These are phyloP conservation scores for Fusarium proliferatum DNA, from an alignment of 2,329 filamentous ascomycete genomes.

Conservation along the genomic window DNA sequence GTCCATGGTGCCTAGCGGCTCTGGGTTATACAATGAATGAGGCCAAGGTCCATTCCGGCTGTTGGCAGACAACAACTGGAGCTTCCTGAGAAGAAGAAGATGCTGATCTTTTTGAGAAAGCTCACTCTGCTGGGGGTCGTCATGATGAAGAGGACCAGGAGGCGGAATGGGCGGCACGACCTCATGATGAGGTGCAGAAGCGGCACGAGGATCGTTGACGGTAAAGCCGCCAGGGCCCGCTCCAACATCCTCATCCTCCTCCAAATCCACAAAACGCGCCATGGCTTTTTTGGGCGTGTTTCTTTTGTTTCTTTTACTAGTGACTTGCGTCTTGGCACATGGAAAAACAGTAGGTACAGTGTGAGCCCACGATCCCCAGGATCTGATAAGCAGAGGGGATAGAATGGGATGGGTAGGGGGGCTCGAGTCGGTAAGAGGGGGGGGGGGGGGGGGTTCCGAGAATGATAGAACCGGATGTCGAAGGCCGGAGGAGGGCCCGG, in stretches of 20 bases:
- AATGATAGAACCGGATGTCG: constrained; percentile 41
- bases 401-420: constrained; percentile 11
- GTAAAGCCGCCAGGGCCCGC: constrained; percentile 32
- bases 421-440: not conserved
- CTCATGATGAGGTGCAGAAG: constrained; percentile 40
- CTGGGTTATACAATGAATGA: constrained; percentile 41
- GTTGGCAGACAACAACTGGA: constrained; percentile 40
- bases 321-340: constrained; percentile 21
- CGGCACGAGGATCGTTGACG: constrained; percentile 31
- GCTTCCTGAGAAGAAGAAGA: constrained; percentile 42
- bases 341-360: constrained; percentile 21
- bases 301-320: constrained; percentile 12
- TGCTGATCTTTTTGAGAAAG: constrained; percentile 43
- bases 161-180: constrained; percentile 38
- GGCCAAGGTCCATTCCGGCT: constrained; percentile 46
- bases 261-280: constrained; percentile 48
- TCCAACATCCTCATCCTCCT: constrained; percentile 41
- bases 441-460: too few relatives aligned
- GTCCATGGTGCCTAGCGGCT: constrained; percentile 43
- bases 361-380: constrained; percentile 35
- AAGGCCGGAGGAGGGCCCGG: constrained; percentile 35
- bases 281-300: constrained; percentile 30
- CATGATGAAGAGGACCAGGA: constrained; percentile 40
- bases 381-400: constrained; percentile 45
- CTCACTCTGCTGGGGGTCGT: constrained; percentile 31